phyloP scores from a whole-genome alignment of 1,284 basidiomycete genomes.

The Phylloporus sp. region DNA sequence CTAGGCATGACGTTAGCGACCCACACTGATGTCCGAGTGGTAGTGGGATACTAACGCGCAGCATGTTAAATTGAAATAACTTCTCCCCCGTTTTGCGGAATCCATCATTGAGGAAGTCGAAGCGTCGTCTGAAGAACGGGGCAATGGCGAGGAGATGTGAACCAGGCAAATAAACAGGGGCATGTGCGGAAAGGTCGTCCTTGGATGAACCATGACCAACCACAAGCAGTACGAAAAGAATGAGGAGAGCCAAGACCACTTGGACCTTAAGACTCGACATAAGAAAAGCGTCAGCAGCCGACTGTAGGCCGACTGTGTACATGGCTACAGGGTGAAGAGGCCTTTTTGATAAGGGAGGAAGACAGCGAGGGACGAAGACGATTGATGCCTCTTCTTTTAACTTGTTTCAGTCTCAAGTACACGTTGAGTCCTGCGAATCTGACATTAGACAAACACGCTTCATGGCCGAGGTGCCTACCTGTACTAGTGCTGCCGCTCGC shows the following conservation, averaged over 20 bases:
- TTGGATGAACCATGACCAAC: constrained; percentile 45
- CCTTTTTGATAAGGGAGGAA: constrained; percentile 29
- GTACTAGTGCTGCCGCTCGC: constrained; percentile 11
- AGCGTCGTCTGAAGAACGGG: constrained; percentile 68
- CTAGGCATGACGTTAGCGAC: constrained; percentile 41
- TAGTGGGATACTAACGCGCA: constrained; percentile 43
- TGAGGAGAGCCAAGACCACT: constrained; percentile 56
- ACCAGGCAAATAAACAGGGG: constrained; percentile 59
- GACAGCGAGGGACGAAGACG: constrained; percentile 25
- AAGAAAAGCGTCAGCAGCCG: constrained; percentile 60
- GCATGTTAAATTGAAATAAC: constrained; percentile 67
- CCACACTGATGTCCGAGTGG: constrained; percentile 16
- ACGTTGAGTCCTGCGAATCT: constrained; percentile 33
- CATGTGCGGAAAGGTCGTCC: constrained; percentile 43
- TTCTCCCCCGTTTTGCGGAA: constrained; percentile 66
- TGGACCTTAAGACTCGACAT: constrained; percentile 57
- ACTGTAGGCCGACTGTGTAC: constrained; percentile 62
- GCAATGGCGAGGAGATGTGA: constrained; percentile 56
- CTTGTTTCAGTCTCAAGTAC: constrained; percentile 14
- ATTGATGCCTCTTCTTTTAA: constrained; percentile 34
- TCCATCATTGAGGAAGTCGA: constrained; percentile 72
- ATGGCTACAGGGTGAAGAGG: constrained; percentile 28
- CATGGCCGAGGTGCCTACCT: constrained; percentile 26
- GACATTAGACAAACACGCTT: constrained; percentile 32
- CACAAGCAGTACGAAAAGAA: constrained; percentile 55